Evolutionary conservation across 768 basidiomycete genomes (phyloP).

Genomic region (Boletus eberwhitei): DNA sequence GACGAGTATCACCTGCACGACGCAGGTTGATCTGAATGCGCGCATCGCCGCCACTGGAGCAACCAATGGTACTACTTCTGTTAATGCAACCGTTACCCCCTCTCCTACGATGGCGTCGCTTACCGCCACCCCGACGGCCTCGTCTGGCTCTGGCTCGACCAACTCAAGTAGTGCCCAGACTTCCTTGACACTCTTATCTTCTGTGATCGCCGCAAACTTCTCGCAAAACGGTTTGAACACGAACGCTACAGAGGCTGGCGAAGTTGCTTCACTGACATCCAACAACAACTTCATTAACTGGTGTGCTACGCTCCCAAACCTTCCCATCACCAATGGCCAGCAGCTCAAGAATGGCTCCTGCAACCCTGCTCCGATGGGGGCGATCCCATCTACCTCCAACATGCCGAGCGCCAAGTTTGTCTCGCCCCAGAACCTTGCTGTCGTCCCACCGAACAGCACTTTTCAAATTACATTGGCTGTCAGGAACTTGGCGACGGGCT

Average conservation of each 20-base stretch:
- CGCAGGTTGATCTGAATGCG: conserved; percentile 41
- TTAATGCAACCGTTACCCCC: conserved; percentile 16
- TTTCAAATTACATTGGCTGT: conserved; percentile 56
- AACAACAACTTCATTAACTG: conserved; percentile 74
- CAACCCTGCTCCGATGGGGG: conserved; percentile 61
- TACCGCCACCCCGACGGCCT: not conserved
- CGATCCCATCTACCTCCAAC: conserved; percentile 46
- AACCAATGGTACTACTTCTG: conserved; percentile 19
- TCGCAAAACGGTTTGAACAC: conserved; percentile 44
- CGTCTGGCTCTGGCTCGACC: conserved; percentile 10
- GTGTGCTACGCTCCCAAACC: conserved; percentile 45
- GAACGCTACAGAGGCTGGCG: conserved; percentile 35
- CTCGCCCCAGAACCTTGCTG: conserved; percentile 42
- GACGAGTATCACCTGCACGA: conserved; percentile 53
- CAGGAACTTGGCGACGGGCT: conserved; percentile 45
- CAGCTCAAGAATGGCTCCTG: conserved; percentile 53
- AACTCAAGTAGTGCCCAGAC: conserved; percentile 22
- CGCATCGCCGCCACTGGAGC: conserved; percentile 42
- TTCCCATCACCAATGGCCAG: conserved; percentile 60
- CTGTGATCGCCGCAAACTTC: conserved; percentile 55
- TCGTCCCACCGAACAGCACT: conserved; percentile 40
- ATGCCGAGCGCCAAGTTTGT: conserved; percentile 57
- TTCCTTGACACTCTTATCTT: conserved; percentile 40
- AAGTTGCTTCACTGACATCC: conserved; percentile 58
- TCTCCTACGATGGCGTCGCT: conserved; percentile 6